Evolutionary conservation across 2,329 filamentous ascomycete species (phyloP).

Genomic region (Colletotrichum brevisporum): DNA sequence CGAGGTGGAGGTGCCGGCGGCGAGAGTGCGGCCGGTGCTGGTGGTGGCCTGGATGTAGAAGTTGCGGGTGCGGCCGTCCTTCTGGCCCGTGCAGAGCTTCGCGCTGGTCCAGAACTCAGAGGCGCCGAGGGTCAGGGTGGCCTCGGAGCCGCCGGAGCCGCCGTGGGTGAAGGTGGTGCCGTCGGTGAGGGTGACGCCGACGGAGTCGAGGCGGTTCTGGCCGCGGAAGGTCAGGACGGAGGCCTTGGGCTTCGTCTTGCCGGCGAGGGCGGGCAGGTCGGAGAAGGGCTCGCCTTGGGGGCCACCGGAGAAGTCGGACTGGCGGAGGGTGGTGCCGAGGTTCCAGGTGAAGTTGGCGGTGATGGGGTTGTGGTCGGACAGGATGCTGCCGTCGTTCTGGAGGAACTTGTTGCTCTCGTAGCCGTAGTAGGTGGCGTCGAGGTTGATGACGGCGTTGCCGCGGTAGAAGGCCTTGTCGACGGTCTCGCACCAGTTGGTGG

Average conservation of each 20-base stretch:
- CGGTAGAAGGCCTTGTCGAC: slow-evolving; percentile 78
- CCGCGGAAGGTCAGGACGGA: slow-evolving; percentile 62
- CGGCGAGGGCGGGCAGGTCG: slow-evolving; percentile 60
- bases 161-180: slow-evolving; percentile 67
- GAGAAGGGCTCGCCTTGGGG: slow-evolving; percentile 68
- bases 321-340: slow-evolving; percentile 53
- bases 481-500: slow-evolving; percentile 70
- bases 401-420: slow-evolving; percentile 72
- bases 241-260: slow-evolving; percentile 49
- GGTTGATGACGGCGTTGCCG: slow-evolving; percentile 59
- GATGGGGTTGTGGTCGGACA: slow-evolving; percentile 77
- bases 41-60: slow-evolving; percentile 71
- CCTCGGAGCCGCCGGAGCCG: slow-evolving; percentile 63
- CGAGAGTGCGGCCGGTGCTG: slow-evolving; percentile 60
- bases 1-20: slow-evolving; percentile 59
- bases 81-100: slow-evolving; percentile 64
- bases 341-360: slow-evolving; percentile 67
- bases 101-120: slow-evolving; percentile 65
- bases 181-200: slow-evolving; percentile 62
- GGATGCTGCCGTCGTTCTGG: slow-evolving; percentile 66
- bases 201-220: slow-evolving; percentile 63
- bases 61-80: slow-evolving; percentile 61
- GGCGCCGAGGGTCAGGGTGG: slow-evolving; percentile 58
- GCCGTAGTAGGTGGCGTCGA: slow-evolving; percentile 64
- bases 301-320: slow-evolving; percentile 64